Base-by-base conservation (phyloP, 192 early-diverging fungal species). In the Phycomyces blakesleeanus region DNA sequence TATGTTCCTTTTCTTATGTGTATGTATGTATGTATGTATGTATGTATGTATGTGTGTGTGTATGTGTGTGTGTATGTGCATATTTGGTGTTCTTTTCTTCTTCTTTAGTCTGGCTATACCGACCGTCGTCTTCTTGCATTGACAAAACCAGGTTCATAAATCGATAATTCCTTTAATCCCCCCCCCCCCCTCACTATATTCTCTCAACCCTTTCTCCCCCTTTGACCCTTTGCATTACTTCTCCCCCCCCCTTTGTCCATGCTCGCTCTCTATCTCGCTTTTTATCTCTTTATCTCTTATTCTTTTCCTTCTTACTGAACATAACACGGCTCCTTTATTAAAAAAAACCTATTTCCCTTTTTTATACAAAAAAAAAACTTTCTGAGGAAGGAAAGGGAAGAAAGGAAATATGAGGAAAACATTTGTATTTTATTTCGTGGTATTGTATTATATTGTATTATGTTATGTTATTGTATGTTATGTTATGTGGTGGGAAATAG, bases 41-140 rank as follows among this genome's bases (percentile, higher is more conserved):
- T n/a, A n/a, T n/a, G n/a, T n/a, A n/a, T n/a, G n/a, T n/a, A n/a
- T n/a, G n/a, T n/a, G n/a, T n/a, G n/a, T n/a, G n/a, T n/a, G n/a
- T n/a, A n/a, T n/a, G n/a, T n/a, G n/a, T n/a, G n/a, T n/a, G n/a
- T n/a, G n/a, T n/a, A n/a, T n/a, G n/a, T n/a, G n/a, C n/a, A n/a
- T n/a, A n/a, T n/a, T n/a, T n/a, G n/a, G n/a, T n/a, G n/a, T n/a
- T n/a, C n/a, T n/a, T n/a, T n/a, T n/a, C n/a, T n/a, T n/a, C n/a
- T n/a, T n/a, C n/a, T n/a, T 0, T 37, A 74, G 72, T 75, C 73
- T 41, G 73, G 73, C 4, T 75, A 75, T 66, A 75, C 67, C 34
- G 73, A 75, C 64, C 63, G 63, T n/a, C 67, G 73, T 47, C 49
- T 75, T 18, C 61, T 74, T 26, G 63, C 63, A 51, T 53, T 73